phyloP scores from a whole-genome alignment of 495 filamentous ascomycete genomes.

The Lentithecium fluviatile region DNA sequence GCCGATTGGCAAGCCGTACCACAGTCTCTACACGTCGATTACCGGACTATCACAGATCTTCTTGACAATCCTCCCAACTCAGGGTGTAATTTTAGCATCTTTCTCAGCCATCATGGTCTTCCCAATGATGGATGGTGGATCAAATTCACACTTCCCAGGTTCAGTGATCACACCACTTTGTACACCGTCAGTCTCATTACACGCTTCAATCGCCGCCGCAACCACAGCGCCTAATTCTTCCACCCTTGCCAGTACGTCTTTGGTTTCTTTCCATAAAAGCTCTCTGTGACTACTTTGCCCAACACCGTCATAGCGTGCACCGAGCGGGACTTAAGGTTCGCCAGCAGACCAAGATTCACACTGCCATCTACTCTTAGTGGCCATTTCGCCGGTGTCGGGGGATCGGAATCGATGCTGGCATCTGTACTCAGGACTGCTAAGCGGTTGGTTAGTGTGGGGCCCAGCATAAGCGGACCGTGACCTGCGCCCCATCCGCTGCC shows the following conservation, averaged over 20 bases:
- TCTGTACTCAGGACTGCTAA: constrained; percentile 4
- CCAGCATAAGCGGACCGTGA: neutral
- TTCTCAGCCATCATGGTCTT: neutral
- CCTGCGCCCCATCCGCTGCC: constrained; percentile 7
- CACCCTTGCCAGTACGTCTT: neutral
- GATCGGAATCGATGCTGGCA: neutral
- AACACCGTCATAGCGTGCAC: neutral
- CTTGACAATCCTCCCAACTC: constrained; percentile 1
- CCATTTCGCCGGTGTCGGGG: neutral
- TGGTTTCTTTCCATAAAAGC: neutral
- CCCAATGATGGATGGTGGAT: neutral
- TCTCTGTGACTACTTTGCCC: neutral
- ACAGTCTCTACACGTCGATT: neutral
- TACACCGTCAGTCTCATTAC: constrained; percentile 21
- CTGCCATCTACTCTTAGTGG: constrained; percentile 33
- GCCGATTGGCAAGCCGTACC: neutral
- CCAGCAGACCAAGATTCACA: constrained; percentile 32
- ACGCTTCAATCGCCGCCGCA: constrained; percentile 12
- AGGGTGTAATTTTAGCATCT: neutral
- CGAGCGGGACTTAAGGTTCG: constrained; percentile 7
- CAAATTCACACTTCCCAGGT: constrained; percentile 7
- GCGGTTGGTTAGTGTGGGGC: neutral
- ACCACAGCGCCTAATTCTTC: constrained; percentile 34
- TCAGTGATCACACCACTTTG: constrained; percentile 18
- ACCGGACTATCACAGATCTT: neutral